These are phyloP conservation scores for Phytophthora ramorum DNA, from an alignment of 352 stramenopile species.

Conservation along the genomic window DNA sequence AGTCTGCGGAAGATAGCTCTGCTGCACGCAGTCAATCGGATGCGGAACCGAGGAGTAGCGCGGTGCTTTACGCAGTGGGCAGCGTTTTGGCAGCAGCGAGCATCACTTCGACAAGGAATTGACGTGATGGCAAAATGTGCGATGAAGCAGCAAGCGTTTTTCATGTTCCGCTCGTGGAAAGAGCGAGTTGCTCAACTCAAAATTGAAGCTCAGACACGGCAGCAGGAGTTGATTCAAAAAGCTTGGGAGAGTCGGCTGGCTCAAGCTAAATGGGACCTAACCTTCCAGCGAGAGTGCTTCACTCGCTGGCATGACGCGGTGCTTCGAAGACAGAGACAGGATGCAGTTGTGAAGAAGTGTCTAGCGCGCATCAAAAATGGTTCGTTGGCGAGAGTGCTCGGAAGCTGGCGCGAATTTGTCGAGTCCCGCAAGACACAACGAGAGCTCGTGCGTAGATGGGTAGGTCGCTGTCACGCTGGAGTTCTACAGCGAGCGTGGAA, in stretches of 20 bases:
- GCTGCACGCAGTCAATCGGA: slow-evolving; percentile 36
- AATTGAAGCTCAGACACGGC: slow-evolving; percentile 15
- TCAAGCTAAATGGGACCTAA: slow-evolving; percentile 32
- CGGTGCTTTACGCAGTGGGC: slow-evolving; percentile 46
- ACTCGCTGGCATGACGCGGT: slow-evolving; percentile 31
- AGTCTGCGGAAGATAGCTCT: slow-evolving; percentile 35
- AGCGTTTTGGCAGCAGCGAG: slow-evolving; percentile 9
- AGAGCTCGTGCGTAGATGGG: slow-evolving; percentile 35
- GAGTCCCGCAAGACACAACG: slow-evolving; percentile 24
- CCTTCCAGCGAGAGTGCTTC: slow-evolving; percentile 32
- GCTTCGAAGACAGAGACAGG: background rate
- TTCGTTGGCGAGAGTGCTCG: slow-evolving; percentile 20
- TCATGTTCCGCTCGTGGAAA: slow-evolving; percentile 28
- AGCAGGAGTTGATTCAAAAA: slow-evolving; percentile 30
- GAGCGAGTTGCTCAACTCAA: slow-evolving; percentile 9
- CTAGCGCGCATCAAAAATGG: slow-evolving; percentile 34
- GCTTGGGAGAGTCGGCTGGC: slow-evolving; percentile 33
- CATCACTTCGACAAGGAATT: slow-evolving; percentile 14
- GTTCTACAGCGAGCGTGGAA: slow-evolving; percentile 32
- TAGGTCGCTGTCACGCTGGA: slow-evolving; percentile 9
- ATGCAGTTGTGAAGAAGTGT: slow-evolving; percentile 25
- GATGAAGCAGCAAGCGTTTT: slow-evolving; percentile 21
- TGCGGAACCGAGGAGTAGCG: slow-evolving; percentile 40
- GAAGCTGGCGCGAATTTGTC: slow-evolving; percentile 34
- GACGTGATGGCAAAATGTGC: slow-evolving; percentile 12